Percentiles rank a stretch among this genome's conserved stretches.
Evolutionary conservation across 1,284 basidiomycete species (phyloP).

Genomic region (Cystobasidiaceae sp.): DNA sequence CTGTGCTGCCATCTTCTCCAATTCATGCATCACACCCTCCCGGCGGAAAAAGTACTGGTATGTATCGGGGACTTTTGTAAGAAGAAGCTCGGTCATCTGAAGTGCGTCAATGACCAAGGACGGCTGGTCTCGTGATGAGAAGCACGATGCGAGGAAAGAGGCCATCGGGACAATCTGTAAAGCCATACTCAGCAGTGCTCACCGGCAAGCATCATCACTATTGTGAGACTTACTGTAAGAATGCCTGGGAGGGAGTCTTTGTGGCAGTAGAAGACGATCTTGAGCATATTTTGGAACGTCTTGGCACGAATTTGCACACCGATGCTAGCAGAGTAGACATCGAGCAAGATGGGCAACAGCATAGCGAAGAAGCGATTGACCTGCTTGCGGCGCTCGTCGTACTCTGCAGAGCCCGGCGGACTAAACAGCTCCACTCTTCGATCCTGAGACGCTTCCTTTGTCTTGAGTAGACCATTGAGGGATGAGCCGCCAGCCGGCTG

Average conservation of each 20-base stretch:
- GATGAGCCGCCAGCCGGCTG: background rate
- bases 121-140: constrained; percentile 83
- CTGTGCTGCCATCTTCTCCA: constrained; percentile 66
- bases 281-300: constrained; percentile 75
- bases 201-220: background rate
- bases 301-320: constrained; percentile 76
- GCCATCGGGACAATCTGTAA: constrained; percentile 77
- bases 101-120: constrained; percentile 76
- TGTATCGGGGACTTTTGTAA: constrained; percentile 70
- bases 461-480: constrained; percentile 12
- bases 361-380: constrained; percentile 74
- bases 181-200: background rate
- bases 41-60: constrained; percentile 82
- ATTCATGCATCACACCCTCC: constrained; percentile 90
- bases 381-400: constrained; percentile 45
- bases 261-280: constrained; percentile 81
- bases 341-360: constrained; percentile 83
- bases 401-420: constrained; percentile 53
- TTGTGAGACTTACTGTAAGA: constrained; percentile 57
- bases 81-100: constrained; percentile 81
- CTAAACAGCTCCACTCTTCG: constrained; percentile 57
- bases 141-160: constrained; percentile 82
- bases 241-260: constrained; percentile 67
- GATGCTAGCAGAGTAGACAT: constrained; percentile 92
- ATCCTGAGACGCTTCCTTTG: constrained; percentile 46